Evolutionary conservation across 2,329 filamentous ascomycete genomes (phyloP).

Genomic region (Trichoderma sp.): DNA sequence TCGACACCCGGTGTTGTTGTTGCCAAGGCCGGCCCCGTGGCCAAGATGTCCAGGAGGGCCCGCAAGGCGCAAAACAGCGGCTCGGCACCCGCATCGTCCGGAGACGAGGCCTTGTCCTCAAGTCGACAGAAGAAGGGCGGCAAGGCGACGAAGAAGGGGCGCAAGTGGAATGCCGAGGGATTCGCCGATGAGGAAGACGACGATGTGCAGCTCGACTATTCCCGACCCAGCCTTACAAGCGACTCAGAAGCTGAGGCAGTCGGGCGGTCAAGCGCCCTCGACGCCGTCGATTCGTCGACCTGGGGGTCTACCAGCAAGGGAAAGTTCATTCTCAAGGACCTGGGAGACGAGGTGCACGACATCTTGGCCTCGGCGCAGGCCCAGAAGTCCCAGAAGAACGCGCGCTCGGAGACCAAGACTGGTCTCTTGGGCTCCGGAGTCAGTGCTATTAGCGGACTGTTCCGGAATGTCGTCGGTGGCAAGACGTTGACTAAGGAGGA

Average conservation of each 20-base stretch:
- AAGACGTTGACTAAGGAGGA: slow-evolving; percentile 89
- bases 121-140: slow-evolving; percentile 55
- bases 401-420: slow-evolving; percentile 50
- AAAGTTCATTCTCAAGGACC: slow-evolving; percentile 89
- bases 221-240: slow-evolving; percentile 58
- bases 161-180: slow-evolving; percentile 91
- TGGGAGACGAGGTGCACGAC: slow-evolving; percentile 89
- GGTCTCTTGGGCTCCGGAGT: slow-evolving; percentile 79
- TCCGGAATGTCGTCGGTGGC: slow-evolving; percentile 92
- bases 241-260: slow-evolving; percentile 55
- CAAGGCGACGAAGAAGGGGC: slow-evolving; percentile 80
- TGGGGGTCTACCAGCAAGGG: slow-evolving; percentile 89
- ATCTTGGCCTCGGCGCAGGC: slow-evolving; percentile 82
- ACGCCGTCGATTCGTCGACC: slow-evolving; percentile 73
- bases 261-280: slow-evolving; percentile 62
- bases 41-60: slow-evolving; percentile 78
- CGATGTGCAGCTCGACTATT: slow-evolving; percentile 84
- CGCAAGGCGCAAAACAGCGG: slow-evolving; percentile 69
- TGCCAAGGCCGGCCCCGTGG: slow-evolving; percentile 72
- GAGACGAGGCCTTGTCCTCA: slow-evolving; percentile 70
- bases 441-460: slow-evolving; percentile 81
- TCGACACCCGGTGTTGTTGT: slow-evolving; percentile 72
- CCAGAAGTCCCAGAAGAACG: slow-evolving; percentile 54
- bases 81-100: slow-evolving; percentile 71
- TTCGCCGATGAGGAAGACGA: slow-evolving; percentile 77